phyloP scores from a whole-genome alignment of 441 rosid genomes.

The Bocquillonia castaneifolia region DNA sequence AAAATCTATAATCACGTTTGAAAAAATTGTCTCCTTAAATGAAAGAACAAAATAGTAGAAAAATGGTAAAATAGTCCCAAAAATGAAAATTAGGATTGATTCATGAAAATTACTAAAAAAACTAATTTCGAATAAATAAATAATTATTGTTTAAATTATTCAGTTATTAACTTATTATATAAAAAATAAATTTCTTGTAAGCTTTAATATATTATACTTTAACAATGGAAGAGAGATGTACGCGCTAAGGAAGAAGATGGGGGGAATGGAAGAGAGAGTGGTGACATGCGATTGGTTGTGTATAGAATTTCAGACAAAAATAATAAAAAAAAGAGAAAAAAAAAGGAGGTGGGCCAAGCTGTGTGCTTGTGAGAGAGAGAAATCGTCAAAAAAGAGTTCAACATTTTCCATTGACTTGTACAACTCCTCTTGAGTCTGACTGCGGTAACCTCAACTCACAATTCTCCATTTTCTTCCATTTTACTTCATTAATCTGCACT shows the following conservation, averaged over 20 bases:
- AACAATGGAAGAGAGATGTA: neutral
- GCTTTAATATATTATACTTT: neutral
- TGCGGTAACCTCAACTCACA: neutral
- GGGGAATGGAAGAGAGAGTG: slow-evolving; percentile 1
- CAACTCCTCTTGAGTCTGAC: neutral
- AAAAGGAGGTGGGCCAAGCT: slow-evolving; percentile 16
- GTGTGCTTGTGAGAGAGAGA: neutral
- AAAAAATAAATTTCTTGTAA: neutral
- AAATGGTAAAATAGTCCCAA: too few relatives aligned
- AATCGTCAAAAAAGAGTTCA: slow-evolving; percentile 24
- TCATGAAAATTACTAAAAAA: too few relatives aligned
- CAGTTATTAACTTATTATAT: too few relatives aligned
- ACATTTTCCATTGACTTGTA: slow-evolving; percentile 30
- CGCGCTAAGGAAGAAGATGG: slow-evolving; percentile 20
- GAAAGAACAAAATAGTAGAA: too few relatives aligned
- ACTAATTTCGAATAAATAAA: too few relatives aligned
- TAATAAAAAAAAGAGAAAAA: too few relatives aligned
- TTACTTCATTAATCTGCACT: neutral
- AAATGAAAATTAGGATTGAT: too few relatives aligned
- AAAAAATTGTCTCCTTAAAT: too few relatives aligned
- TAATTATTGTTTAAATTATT: too few relatives aligned
- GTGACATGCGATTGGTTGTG: slow-evolving; percentile 27
- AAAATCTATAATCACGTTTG: too few relatives aligned
- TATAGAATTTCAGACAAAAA: slow-evolving; percentile 27
- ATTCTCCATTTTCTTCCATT: too few relatives aligned